Evolutionary conservation across 352 stramenopile species (phyloP), one percentile per base, ranked within the genome.

Genomic region (Phytophthora chlamydospora): DNA sequence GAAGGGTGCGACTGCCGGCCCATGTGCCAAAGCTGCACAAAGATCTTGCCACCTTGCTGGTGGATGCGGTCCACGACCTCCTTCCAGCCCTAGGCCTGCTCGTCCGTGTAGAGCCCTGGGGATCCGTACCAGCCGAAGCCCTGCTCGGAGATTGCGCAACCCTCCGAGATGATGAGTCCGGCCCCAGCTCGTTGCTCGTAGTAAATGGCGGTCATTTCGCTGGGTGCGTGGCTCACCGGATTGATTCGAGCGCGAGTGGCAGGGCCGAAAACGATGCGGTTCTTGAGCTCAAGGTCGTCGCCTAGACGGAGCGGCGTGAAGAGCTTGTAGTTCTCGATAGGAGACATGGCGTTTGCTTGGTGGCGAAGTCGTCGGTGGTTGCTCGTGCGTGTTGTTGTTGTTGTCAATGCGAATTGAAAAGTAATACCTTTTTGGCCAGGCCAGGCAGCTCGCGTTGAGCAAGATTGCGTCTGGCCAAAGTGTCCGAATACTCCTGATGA

Each of bases 21-120:
- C 45, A 83, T 76, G 62, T 97, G 89, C 88, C 88, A 96, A 3
- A 97, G 63, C 66, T 97, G 89, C 41, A 82, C 43, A 45, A 85
- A 90, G 51, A 96, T 95, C 32, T 78, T 76, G 54, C 78, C 78
- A 50, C 71, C 79, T 36, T 91, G 91, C 6, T 65, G 54, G 61
- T 97, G 89, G 1, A 97, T 79, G 11, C 58, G 48, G 38, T 94
- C 72, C 0, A 76, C 62, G 10, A 90, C 54, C 34, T 62, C 58
- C 31, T 85, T 82, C 80, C 80, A 90, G 10, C 52, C 68, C 1
- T 19, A 41, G 33, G 35, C 67, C 24, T 90, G 77, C 10, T 71
- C 63, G 8, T 73, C 48, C 9, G 40, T 68, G 52, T 78, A 83
- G 21, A 90, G 72, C 13, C 39, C 74, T 1, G 78, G 78, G n/a